Evolutionary conservation across 768 basidiomycete species (phyloP).

Genomic region (Russula sp.): DNA sequence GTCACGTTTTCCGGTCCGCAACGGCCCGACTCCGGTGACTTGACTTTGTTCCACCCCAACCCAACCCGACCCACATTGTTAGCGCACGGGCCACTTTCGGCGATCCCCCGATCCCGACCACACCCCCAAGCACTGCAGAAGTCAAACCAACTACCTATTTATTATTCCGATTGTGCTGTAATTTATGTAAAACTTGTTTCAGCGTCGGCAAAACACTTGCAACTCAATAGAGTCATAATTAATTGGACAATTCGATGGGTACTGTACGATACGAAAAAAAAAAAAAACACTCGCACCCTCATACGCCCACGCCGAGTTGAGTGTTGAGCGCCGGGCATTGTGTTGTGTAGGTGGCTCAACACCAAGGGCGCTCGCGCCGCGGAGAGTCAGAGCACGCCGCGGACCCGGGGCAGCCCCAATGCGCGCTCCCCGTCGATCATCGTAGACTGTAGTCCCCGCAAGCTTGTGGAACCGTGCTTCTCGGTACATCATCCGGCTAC

Average conservation of each 20-base stretch:
- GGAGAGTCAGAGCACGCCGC: slow-evolving; percentile 16
- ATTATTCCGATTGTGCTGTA: not conserved
- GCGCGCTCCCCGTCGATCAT: slow-evolving; percentile 23
- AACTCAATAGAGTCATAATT: not conserved
- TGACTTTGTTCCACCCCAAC: not conserved
- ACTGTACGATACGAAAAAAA: not conserved
- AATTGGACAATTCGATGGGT: not conserved
- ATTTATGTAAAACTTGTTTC: not conserved
- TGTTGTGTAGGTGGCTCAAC: not conserved
- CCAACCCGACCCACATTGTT: not conserved
- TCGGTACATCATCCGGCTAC: slow-evolving; percentile 14
- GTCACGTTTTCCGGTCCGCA: not conserved
- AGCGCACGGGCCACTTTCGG: slow-evolving; percentile 1
- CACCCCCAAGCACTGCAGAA: not conserved
- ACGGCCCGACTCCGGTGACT: not conserved
- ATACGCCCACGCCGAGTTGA: not conserved
- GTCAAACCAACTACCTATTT: slow-evolving; percentile 3
- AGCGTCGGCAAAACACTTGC: not conserved
- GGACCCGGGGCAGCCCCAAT: slow-evolving; percentile 13
- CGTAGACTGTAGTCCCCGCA: slow-evolving; percentile 5
- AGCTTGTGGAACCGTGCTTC: slow-evolving; percentile 17
- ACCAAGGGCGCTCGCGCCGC: slow-evolving; percentile 19
- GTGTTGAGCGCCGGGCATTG: not conserved
- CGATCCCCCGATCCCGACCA: not conserved
- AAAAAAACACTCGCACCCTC: not conserved